These are phyloP conservation scores for Suillus luteus DNA, from an alignment of 768 basidiomycete genomes.

Conservation along the genomic window DNA sequence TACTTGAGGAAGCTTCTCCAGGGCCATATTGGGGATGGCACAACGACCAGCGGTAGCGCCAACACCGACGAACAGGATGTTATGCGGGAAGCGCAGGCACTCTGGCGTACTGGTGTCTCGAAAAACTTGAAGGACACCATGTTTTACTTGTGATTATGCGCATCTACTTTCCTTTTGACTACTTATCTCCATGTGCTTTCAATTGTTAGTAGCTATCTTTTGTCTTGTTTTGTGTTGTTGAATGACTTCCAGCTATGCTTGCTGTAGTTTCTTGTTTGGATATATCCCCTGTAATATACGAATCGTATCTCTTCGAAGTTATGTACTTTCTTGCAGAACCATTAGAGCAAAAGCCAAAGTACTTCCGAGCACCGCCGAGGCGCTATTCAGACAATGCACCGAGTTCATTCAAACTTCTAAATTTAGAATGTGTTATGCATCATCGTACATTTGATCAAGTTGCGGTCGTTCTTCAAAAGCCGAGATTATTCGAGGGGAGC, in stretches of 20 bases:
- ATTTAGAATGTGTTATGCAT: background rate
- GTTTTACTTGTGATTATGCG: constrained; percentile 62
- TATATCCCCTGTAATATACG: background rate
- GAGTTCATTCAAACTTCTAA: background rate
- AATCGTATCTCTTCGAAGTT: background rate
- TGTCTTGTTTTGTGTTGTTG: background rate
- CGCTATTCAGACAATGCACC: background rate
- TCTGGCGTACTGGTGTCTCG: constrained; percentile 62
- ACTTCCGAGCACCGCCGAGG: background rate
- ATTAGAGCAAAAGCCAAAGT: background rate
- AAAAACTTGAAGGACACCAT: constrained; percentile 62
- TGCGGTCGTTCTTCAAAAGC: background rate
- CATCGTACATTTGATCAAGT: background rate
- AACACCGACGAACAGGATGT: constrained; percentile 51
- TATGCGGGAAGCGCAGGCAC: constrained; percentile 48
- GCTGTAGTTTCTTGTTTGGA: background rate
- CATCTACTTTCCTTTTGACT: background rate
- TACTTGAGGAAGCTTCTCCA: constrained; percentile 52
- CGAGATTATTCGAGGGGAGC: background rate
- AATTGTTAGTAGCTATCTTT: constrained; percentile 5
- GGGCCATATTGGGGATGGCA: constrained; percentile 30
- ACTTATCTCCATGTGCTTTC: background rate
- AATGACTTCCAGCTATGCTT: no score
- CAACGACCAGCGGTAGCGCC: constrained; percentile 35
- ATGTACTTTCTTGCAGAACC: background rate